These are phyloP conservation scores for Exophiala spinifera DNA, from an alignment of 2,329 filamentous ascomycete species.

Conservation along the genomic window DNA sequence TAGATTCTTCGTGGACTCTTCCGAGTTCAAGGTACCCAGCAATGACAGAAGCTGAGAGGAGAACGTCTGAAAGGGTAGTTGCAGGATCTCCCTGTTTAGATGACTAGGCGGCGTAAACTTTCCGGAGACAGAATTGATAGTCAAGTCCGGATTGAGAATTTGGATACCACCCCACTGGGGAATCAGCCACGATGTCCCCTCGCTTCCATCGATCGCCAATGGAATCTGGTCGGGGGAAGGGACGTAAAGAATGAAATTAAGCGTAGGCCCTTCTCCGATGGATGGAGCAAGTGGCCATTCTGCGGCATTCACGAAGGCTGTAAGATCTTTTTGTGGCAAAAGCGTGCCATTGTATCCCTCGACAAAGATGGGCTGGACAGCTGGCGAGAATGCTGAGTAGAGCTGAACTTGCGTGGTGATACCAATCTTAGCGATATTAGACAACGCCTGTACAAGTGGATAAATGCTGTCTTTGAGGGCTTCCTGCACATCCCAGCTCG, in stretches of 20 bases:
- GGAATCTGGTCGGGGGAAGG: slow-evolving; percentile 66
- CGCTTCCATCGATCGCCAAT: slow-evolving; percentile 57
- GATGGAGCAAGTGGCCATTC: slow-evolving; percentile 96
- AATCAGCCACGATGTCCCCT: slow-evolving; percentile 79
- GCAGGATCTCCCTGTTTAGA: slow-evolving; percentile 65
- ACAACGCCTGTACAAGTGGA: slow-evolving; percentile 75
- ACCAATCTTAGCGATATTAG: slow-evolving; percentile 87
- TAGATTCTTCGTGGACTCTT: slow-evolving; percentile 23
- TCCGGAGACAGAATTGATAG: slow-evolving; percentile 28
- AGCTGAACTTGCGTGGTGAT: slow-evolving; percentile 95
- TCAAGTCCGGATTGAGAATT: slow-evolving; percentile 58
- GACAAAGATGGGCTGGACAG: slow-evolving; percentile 58
- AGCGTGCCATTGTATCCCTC: slow-evolving; percentile 18
- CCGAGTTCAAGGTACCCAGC: slow-evolving; percentile 66
- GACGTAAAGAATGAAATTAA: slow-evolving; percentile 93
- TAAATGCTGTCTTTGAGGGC: slow-evolving; percentile 77
- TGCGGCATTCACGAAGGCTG: slow-evolving; percentile 93
- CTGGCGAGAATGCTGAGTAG: slow-evolving; percentile 69
- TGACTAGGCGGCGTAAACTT: slow-evolving; percentile 36
- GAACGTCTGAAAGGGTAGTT: slow-evolving; percentile 81
- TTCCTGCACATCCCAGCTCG: slow-evolving; percentile 84
- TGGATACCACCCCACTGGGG: slow-evolving; percentile 88
- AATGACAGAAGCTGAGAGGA: slow-evolving; percentile 85
- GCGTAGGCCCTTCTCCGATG: slow-evolving; percentile 81
- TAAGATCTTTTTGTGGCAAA: slow-evolving; percentile 79